Evolutionary conservation across 345 rosid genomes (phyloP), one percentile per base, ranked within the genome.

Genomic region (Toxicodendron radicans): DNA sequence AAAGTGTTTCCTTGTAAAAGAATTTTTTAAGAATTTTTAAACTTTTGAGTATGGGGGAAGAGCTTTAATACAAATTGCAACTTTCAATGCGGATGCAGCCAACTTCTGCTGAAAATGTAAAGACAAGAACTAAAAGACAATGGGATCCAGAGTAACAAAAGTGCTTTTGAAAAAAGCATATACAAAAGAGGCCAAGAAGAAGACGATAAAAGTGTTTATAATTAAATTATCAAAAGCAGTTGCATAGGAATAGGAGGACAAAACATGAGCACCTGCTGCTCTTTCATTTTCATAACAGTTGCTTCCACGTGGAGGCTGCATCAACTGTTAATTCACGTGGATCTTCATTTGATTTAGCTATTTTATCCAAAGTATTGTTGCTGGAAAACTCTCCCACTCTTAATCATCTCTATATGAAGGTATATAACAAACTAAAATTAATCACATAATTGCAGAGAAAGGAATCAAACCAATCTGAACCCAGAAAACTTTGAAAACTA

Each of bases 91-190:
- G 14, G 59, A 0, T 38, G 43, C 43, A 38, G 68, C 59, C 58
- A 27, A 14, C 4, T 59, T 45, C n/a, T 41, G 35, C 33, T 53
- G 13, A 52, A 33, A 53, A 23, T 21, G 17, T 23, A 10, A 13
- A 46, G 38, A 65, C 56, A 65, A 65, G 5, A 8, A 46, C 41
- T 8, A 66, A 21, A 49, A 14, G 75, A 52, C 75, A 49, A 49
- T 60, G 43, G 33, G 21, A 38, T 38, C 43, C 9, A 62, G 18
- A 20, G 60, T 21, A 11, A 63, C 51, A 18, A 52, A 23, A 20
- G 52, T 54, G 66, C 51, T 63, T 23, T 33, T 11, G 6, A 16
- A 35, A 63, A 35, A 63, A 73, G 35, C 48, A 12, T 27, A 7
- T 10, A 38, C 10, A 38, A 14, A 48, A 61, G 30, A 17, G 6